These are phyloP conservation scores for Magnolia kwangsiensis DNA, from an alignment of 164 flowering plant genomes.

Conservation along the genomic window DNA sequence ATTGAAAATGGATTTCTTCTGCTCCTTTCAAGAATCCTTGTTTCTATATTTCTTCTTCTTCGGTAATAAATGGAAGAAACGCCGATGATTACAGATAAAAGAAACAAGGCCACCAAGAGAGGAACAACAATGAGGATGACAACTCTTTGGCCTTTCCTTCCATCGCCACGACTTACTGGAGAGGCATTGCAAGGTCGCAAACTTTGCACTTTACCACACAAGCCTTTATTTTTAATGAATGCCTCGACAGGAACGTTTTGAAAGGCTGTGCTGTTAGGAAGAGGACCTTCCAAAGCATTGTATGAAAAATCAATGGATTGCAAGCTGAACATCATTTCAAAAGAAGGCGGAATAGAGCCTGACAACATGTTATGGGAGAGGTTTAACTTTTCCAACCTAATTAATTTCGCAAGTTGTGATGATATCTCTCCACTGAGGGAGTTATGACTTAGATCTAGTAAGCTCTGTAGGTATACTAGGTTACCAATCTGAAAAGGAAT, in stretches of 20 bases:
- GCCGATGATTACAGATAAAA: no score
- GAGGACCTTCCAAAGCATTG: constrained; percentile 12
- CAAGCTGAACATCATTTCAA: constrained; percentile 4
- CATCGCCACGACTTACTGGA: constrained; percentile 27
- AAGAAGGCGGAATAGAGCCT: constrained; percentile 17
- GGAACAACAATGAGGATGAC: background rate
- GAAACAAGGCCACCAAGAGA: background rate
- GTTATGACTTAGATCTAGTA: constrained; percentile 4
- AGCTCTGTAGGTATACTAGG: background rate
- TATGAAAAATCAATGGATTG: constrained; percentile 8
- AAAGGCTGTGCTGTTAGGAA: background rate
- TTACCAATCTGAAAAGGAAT: constrained; percentile 9
- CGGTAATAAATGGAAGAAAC: no score
- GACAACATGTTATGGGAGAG: constrained; percentile 20
- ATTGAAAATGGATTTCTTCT: no score
- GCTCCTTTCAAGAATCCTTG: no score
- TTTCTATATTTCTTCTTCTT: no score
- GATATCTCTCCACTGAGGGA: background rate
- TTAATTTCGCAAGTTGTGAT: background rate
- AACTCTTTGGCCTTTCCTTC: background rate
- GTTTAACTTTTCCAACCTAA: constrained; percentile 1
- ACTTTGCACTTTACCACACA: constrained; percentile 6
- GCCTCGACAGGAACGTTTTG: background rate
- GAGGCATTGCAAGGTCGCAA: constrained; percentile 8
- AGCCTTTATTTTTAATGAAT: background rate